phyloP scores from a whole-genome alignment of 1,284 basidiomycete species.

The Sporisorium scitamineum region DNA sequence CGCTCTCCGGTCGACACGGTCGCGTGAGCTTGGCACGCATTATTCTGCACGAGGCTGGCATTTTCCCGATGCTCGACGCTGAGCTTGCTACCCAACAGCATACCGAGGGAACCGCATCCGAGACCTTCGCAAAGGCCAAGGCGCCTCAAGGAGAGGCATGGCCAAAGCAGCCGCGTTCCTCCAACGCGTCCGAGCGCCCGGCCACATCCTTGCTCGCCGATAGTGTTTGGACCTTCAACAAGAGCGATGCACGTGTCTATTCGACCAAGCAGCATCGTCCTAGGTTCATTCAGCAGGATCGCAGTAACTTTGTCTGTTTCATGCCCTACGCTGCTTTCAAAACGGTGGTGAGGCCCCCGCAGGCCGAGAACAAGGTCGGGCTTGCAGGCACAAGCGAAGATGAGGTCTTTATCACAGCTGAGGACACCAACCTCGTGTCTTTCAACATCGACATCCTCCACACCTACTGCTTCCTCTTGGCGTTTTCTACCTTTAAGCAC shows the following conservation, averaged over 20 bases:
- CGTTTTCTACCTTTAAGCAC: slow-evolving; percentile 74
- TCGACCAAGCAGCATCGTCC: slow-evolving; percentile 29
- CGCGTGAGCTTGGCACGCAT: slow-evolving; percentile 43
- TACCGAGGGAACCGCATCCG: slow-evolving; percentile 43
- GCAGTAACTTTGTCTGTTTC: slow-evolving; percentile 69
- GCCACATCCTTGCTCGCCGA: slow-evolving; percentile 54
- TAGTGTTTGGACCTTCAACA: slow-evolving; percentile 58
- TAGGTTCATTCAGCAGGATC: slow-evolving; percentile 54
- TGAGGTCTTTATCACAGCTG: slow-evolving; percentile 71
- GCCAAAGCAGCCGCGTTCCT: slow-evolving; percentile 3
- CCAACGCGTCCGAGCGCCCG: slow-evolving; percentile 10
- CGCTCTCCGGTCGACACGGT: slow-evolving; percentile 50
- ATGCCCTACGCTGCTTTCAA: slow-evolving; percentile 62
- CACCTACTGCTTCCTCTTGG: slow-evolving; percentile 80
- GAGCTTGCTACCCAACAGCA: slow-evolving; percentile 56
- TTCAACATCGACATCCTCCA: slow-evolving; percentile 77
- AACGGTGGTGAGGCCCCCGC: slow-evolving; percentile 44
- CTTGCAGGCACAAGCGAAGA: slow-evolving; percentile 65
- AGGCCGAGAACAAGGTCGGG: slow-evolving; percentile 42
- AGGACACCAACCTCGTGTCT: slow-evolving; percentile 71
- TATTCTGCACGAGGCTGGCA: slow-evolving; percentile 56
- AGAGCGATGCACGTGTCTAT: slow-evolving; percentile 15
- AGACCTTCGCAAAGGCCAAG: slow-evolving; percentile 30
- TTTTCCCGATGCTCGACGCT: slow-evolving; percentile 69
- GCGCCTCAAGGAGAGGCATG: slow-evolving; percentile 14